Conservation (phyloP, 2,329 filamentous ascomycete genomes). For the Helminthosporium solani region DNA sequence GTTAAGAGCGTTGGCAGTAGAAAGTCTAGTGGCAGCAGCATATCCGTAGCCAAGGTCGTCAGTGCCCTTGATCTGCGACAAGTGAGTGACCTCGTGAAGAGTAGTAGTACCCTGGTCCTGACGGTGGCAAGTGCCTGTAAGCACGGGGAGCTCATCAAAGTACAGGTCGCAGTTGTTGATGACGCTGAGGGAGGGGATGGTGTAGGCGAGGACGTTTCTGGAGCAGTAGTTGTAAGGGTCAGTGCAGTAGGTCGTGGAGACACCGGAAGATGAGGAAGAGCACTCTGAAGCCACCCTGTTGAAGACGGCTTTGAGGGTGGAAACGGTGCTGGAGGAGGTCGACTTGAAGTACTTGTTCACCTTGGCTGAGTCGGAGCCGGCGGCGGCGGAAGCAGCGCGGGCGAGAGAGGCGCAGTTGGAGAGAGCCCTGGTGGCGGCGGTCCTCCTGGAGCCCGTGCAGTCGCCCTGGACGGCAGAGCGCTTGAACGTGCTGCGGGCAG, state of each 20-base stretch:
- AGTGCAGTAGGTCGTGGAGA: slow-evolving; percentile 57
- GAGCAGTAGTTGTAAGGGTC: slow-evolving; percentile 56
- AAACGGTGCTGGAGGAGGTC: slow-evolving; percentile 46
- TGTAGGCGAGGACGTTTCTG: slow-evolving; percentile 59
- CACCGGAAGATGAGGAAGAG: slow-evolving; percentile 49
- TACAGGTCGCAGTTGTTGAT: slow-evolving; percentile 62
- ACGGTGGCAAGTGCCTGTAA: slow-evolving; percentile 55
- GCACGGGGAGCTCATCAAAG: slow-evolving; percentile 54
- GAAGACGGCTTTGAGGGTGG: slow-evolving; percentile 53
- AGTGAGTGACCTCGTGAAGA: slow-evolving; percentile 65
- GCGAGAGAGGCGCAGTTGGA: slow-evolving; percentile 55
- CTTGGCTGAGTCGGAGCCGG: slow-evolving; percentile 48
- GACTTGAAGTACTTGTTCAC: slow-evolving; percentile 65
- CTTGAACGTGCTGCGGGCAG: slow-evolving; percentile 50
- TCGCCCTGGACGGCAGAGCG: slow-evolving; percentile 54
- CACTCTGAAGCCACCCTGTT: slow-evolving; percentile 57
- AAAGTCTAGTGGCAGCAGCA: slow-evolving; percentile 47
- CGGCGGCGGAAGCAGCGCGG: slow-evolving; percentile 51
- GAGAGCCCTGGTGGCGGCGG: slow-evolving; percentile 53
- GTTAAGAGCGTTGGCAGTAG: slow-evolving; percentile 52
- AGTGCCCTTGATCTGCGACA: slow-evolving; percentile 56
- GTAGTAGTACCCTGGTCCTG: slow-evolving; percentile 65
- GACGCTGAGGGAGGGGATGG: slow-evolving; percentile 52
- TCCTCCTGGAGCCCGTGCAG: slow-evolving; percentile 51
- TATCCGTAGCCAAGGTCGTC: slow-evolving; percentile 59